A percentile compares a stretch with the other conserved stretches of the same genome.
Conservation (phyloP, 2,329 filamentous ascomycete genomes). For the Sarocladium brachiariae region DNA sequence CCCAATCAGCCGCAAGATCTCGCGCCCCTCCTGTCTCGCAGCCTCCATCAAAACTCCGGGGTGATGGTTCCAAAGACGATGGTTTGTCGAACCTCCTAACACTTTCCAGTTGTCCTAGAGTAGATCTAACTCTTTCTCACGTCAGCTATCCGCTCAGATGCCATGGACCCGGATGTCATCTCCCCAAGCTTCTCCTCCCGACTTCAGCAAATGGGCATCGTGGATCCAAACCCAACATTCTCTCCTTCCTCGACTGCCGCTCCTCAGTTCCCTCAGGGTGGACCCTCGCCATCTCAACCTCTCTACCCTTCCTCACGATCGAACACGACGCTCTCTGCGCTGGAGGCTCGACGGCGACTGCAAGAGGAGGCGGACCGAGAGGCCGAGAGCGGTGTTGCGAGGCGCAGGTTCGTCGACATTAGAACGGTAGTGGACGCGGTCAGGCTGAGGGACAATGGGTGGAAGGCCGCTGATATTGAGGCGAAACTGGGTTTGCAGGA, state of each 20-base stretch:
- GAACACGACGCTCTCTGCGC: constrained; percentile 41
- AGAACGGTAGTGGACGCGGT: constrained; percentile 40
- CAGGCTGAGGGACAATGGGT: constrained; percentile 34
- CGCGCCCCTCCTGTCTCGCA: constrained; percentile 13
- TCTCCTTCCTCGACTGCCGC: constrained; percentile 43
- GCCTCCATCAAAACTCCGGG: not conserved
- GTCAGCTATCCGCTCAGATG: constrained; percentile 36
- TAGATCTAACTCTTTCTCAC: not conserved
- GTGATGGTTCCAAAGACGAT: constrained; percentile 21
- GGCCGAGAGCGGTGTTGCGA: constrained; percentile 29
- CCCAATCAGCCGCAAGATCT: constrained; percentile 17
- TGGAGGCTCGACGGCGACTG: constrained; percentile 40
- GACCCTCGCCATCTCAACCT: constrained; percentile 14
- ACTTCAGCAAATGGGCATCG: constrained; percentile 48
- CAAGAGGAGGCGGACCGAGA: constrained; percentile 38
- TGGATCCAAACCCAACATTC: constrained; percentile 45
- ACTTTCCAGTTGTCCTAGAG: not conserved
- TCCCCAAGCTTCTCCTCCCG: constrained; percentile 42
- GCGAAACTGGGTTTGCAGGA: constrained; percentile 34
- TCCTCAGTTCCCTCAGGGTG: constrained; percentile 3
- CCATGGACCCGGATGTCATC: constrained; percentile 32
- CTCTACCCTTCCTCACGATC: constrained; percentile 21
- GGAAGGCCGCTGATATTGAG: constrained; percentile 37
- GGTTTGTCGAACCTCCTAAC: constrained; percentile 18
- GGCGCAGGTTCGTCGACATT: constrained; percentile 40